Percentiles rank a stretch among this genome's conserved stretches.
phyloP scores from a whole-genome alignment of 768 basidiomycete species.

The Macrolepiota albuminosa region DNA sequence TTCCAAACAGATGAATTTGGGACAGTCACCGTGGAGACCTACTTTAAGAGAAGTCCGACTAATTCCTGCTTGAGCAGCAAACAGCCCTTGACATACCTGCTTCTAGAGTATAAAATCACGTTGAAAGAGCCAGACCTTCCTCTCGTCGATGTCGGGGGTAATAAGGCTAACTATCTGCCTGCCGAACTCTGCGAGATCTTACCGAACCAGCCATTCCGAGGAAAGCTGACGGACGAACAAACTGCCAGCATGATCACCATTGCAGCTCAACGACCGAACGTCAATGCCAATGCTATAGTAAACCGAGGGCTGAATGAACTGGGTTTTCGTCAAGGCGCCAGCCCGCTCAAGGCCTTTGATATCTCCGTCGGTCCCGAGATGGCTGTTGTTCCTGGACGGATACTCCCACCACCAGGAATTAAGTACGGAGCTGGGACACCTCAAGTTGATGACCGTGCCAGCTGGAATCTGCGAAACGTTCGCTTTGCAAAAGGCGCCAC shows the following conservation, averaged over 20 bases:
- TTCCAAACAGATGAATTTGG: conserved; percentile 59
- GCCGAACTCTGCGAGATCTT: conserved; percentile 72
- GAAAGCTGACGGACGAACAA: conserved; percentile 63
- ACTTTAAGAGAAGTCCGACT: conserved; percentile 61
- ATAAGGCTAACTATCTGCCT: conserved; percentile 49
- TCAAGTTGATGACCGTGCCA: conserved; percentile 56
- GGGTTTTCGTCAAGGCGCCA: conserved; percentile 43
- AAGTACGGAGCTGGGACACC: conserved; percentile 48
- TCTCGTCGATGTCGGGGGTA: conserved; percentile 54
- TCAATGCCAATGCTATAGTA: conserved; percentile 62
- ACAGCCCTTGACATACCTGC: not conserved
- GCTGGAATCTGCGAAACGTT: conserved; percentile 71
- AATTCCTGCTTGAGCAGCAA: conserved; percentile 28
- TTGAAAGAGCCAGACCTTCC: conserved; percentile 48
- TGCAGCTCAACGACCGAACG: conserved; percentile 67
- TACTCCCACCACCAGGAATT: conserved; percentile 57
- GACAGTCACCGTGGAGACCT: conserved; percentile 56
- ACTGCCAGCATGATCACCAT: conserved; percentile 68
- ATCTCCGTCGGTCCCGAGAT: conserved; percentile 56
- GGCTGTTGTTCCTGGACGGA: conserved; percentile 66
- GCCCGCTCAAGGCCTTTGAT: conserved; percentile 52
- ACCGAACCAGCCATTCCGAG: conserved; percentile 64
- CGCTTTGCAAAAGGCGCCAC: conserved; percentile 55
- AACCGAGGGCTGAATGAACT: conserved; percentile 56
- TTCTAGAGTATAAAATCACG: conserved; percentile 55